Evolutionary conservation across 495 filamentous ascomycete genomes (phyloP).

Genomic region (Cercophora scortea): DNA sequence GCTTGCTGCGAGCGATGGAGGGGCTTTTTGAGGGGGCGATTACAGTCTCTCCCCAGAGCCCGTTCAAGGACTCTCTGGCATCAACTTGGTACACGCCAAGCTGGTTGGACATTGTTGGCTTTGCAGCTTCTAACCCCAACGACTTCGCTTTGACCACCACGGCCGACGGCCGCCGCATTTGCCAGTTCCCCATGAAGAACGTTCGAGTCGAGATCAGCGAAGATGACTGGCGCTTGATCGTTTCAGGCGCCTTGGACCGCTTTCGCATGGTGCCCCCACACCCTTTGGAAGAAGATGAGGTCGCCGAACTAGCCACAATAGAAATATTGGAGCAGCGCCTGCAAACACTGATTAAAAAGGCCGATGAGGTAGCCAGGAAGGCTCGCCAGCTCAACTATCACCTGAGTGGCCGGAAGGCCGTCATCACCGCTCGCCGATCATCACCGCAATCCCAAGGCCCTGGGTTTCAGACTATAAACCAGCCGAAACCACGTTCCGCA

Average conservation of each 20-base stretch:
- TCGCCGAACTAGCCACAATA: slow-evolving; percentile 73
- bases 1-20: slow-evolving; percentile 78
- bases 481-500: not conserved
- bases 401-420: slow-evolving; percentile 64
- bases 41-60: slow-evolving; percentile 43
- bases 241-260: slow-evolving; percentile 73
- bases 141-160: slow-evolving; percentile 69
- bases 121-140: slow-evolving; percentile 69
- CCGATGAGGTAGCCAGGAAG: slow-evolving; percentile 69
- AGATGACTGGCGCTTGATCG: slow-evolving; percentile 76
- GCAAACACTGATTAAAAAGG: slow-evolving; percentile 64
- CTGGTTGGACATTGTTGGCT: slow-evolving; percentile 82
- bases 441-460: slow-evolving; percentile 1
- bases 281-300: slow-evolving; percentile 77
- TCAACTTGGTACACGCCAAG: slow-evolving; percentile 48
- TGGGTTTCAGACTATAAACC: slow-evolving; percentile 13
- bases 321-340: slow-evolving; percentile 76
- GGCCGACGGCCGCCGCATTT: slow-evolving; percentile 54
- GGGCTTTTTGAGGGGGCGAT: slow-evolving; percentile 76
- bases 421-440: slow-evolving; percentile 40
- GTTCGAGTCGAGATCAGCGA: slow-evolving; percentile 78
- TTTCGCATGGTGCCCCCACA: slow-evolving; percentile 64
- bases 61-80: slow-evolving; percentile 29
- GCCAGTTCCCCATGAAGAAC: slow-evolving; percentile 75
- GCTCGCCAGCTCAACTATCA: slow-evolving; percentile 78